Conservation (phyloP, 345 rosid genomes). For the Eucalyptus erythrocorys region DNA sequence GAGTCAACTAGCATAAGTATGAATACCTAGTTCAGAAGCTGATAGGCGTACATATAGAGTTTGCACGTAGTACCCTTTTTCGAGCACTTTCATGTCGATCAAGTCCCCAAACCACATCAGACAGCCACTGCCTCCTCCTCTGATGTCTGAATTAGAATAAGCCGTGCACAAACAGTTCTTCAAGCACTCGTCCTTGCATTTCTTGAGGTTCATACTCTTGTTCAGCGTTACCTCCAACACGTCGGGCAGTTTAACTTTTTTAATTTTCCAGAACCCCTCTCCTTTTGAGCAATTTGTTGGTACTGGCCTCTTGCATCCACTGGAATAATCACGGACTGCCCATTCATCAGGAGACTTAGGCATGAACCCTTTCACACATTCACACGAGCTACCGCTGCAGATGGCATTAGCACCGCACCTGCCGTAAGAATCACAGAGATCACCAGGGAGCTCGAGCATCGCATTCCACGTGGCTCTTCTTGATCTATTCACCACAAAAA, state of each 20-base stretch:
- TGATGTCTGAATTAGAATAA: background rate
- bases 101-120: constrained; percentile 19
- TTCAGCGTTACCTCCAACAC: background rate
- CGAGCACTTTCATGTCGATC: constrained; percentile 1
- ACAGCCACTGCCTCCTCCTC: constrained; percentile 18
- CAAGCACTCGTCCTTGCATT: constrained; percentile 5
- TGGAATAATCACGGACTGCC: background rate
- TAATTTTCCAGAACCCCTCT: background rate
- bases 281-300: background rate
- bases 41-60: constrained; percentile 5
- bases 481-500: background rate
- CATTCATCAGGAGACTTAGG: constrained; percentile 12
- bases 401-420: background rate
- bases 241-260: constrained; percentile 1
- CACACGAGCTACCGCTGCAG: background rate
- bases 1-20: background rate
- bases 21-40: constrained; percentile 9
- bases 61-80: background rate
- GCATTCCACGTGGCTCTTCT: background rate
- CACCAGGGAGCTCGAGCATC: background rate
- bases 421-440: background rate
- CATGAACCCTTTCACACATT: constrained; percentile 24
- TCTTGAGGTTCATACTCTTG: background rate
- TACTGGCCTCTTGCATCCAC: background rate
- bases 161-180: constrained; percentile 18